Conservation (phyloP, 2,329 filamentous ascomycete genomes). For the Clathrospora elynae region DNA sequence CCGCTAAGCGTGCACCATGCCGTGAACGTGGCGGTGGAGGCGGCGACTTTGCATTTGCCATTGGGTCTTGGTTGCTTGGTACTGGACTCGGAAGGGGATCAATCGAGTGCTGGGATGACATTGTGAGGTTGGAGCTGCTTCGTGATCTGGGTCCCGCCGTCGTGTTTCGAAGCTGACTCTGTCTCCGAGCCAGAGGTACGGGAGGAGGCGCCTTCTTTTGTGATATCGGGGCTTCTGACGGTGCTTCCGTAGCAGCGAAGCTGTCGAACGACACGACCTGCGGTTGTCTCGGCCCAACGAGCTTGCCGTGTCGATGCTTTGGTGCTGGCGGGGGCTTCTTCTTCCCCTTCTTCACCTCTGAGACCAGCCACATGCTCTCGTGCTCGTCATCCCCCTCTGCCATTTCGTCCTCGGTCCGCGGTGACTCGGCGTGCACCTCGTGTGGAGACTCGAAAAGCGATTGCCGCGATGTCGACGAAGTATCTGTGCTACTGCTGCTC, state of each 20-base stretch:
- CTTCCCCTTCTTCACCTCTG: constrained; percentile 59
- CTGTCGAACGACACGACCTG: constrained; percentile 46
- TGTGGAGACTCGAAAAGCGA: constrained; percentile 62
- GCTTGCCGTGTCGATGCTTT: constrained; percentile 77
- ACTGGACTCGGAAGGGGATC: constrained; percentile 32
- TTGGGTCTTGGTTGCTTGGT: constrained; percentile 20
- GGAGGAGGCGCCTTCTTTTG: constrained; percentile 44
- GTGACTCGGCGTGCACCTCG: constrained; percentile 56
- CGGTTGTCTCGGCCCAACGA: constrained; percentile 61
- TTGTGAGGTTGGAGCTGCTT: constrained; percentile 45
- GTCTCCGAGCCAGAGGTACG: constrained; percentile 43
- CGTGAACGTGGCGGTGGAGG: constrained; percentile 44
- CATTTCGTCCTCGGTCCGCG: constrained; percentile 64
- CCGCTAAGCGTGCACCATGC: constrained; percentile 36
- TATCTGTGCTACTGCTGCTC: constrained; percentile 62
- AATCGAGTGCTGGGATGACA: constrained; percentile 44
- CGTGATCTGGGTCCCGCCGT: constrained; percentile 36
- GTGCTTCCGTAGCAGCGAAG: constrained; percentile 33
- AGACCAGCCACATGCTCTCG: constrained; percentile 43
- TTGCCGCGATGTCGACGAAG: constrained; percentile 63
- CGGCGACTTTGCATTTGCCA: constrained; percentile 32
- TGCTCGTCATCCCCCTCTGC: constrained; percentile 60
- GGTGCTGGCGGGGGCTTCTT: constrained; percentile 69
- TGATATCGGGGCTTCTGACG: constrained; percentile 26
- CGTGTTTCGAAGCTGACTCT: constrained; percentile 44